These are phyloP conservation scores for Penicillium capsulatum DNA, from an alignment of 2,329 filamentous ascomycete species.

Conservation along the genomic window DNA sequence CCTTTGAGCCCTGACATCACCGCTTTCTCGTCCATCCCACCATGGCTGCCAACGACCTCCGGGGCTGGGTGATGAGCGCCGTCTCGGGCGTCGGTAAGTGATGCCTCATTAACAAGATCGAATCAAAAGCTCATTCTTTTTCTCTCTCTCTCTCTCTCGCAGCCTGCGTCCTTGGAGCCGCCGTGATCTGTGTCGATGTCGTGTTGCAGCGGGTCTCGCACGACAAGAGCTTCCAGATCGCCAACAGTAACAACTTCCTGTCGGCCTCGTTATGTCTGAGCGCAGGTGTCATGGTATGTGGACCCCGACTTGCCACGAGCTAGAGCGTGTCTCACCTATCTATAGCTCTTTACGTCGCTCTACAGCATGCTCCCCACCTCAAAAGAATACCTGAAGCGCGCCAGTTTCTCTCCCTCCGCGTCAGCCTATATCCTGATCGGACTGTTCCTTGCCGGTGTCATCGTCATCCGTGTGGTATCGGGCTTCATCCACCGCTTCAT, in stretches of 20 bases:
- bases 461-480: constrained; percentile 46
- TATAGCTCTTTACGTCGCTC: constrained; percentile 80
- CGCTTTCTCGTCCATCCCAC: constrained; percentile 13
- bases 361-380: constrained; percentile 91
- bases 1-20: constrained; percentile 23
- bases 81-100: constrained; percentile 70
- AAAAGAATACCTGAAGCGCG: constrained; percentile 68
- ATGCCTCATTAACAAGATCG: too few species aligned
- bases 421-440: constrained; percentile 54
- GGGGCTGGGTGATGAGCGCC: constrained; percentile 87
- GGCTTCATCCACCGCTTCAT: constrained; percentile 45
- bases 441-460: constrained; percentile 47
- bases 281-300: constrained; percentile 86
- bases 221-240: constrained; percentile 74
- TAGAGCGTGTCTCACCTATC: constrained; percentile 1
- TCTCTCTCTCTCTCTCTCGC: constrained; percentile 6
- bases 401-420: constrained; percentile 60
- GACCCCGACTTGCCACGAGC: background rate
- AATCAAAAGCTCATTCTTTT: too few species aligned
- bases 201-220: constrained; percentile 68
- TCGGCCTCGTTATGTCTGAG: constrained; percentile 85
- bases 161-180: constrained; percentile 66
- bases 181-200: constrained; percentile 82
- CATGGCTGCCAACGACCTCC: constrained; percentile 68
- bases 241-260: constrained; percentile 83